Conservation (phyloP, 768 basidiomycete species). For the Leccinum fibrillosum region DNA sequence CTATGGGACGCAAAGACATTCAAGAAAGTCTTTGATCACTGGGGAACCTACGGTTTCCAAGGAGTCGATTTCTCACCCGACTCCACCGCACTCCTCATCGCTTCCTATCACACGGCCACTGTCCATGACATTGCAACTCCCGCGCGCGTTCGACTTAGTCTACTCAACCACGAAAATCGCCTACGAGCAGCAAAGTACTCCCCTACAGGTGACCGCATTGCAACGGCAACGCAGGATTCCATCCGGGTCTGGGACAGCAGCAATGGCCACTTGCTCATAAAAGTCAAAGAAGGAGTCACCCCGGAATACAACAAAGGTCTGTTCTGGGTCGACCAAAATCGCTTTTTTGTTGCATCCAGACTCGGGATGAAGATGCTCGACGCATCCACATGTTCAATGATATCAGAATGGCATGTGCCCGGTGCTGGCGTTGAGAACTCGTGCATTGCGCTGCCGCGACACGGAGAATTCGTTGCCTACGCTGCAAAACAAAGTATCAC, state of each 20-base stretch:
- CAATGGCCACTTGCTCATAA: not conserved
- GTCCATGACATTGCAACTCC: not conserved
- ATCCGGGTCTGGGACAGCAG: not conserved
- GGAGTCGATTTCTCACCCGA: not conserved
- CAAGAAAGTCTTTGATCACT: too few relatives aligned
- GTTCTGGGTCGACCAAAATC: conserved; percentile 20
- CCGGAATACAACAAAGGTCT: conserved; percentile 33
- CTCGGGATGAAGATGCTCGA: not conserved
- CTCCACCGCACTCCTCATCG: not conserved
- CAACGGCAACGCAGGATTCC: not conserved
- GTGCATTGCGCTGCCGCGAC: not conserved
- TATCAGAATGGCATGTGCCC: not conserved
- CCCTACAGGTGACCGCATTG: not conserved
- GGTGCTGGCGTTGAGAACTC: not conserved
- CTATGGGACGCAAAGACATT: too few relatives aligned
- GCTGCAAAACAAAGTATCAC: not conserved
- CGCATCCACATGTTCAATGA: not conserved
- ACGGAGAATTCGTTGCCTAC: not conserved
- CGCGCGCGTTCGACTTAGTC: not conserved
- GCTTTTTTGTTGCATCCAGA: not conserved
- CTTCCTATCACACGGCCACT: not conserved
- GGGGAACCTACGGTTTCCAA: too few relatives aligned
- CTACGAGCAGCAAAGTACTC: not conserved
- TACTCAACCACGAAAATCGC: not conserved
- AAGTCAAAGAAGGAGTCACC: not conserved